Evolutionary conservation across 148 eudicot genomes (phyloP), one percentile per base, ranked within the genome.

Genomic region (Heliamphora exappendiculata): DNA sequence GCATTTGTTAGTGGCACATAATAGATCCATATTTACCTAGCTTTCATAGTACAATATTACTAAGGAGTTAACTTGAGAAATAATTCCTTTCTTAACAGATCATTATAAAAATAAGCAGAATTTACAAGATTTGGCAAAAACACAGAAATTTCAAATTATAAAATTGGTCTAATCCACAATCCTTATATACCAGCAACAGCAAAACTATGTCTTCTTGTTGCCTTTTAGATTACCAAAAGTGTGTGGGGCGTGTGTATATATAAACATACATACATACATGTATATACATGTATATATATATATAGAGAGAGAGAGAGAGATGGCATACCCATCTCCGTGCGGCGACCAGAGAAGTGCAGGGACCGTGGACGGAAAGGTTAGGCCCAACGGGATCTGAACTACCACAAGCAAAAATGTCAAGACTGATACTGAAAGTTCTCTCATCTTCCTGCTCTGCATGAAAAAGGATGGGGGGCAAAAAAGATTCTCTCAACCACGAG

Each of bases 311-410:
- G n/a, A n/a, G n/a, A n/a, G n/a, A n/a, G n/a, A n/a, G n/a, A n/a
- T n/a, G n/a, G 41, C 84, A 63, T 89, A 93, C 98, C 83, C 84
- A 75, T 91, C 83, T 57, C 80, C 78, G 76, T 85, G 83, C 67
- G 89, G 80, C 59, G 98, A 90, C 98, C 98, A 93, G 79, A 93
- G 85, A 79, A 92, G 84, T 5, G 98, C 93, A 79, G 98, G 91
- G 67, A 79, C 87, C 3, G 90, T 92, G 39, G 90, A 82, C 59
- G 85, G 85, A 59, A 80, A 70, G 67, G 80, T 49, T 65, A 84
- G 78, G 53, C 84, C 88, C 4, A 76, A 68, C 24, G 84, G 83
- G 19, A 91, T 47, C 78, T 80, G 86, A 68, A 84, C 75, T 42
- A 81, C 75, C 53, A 88, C 75, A 28, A 91, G 81, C 63, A 84